Base-by-base conservation (phyloP, 2,329 filamentous ascomycete species). In the Fusarium albosuccineum region DNA sequence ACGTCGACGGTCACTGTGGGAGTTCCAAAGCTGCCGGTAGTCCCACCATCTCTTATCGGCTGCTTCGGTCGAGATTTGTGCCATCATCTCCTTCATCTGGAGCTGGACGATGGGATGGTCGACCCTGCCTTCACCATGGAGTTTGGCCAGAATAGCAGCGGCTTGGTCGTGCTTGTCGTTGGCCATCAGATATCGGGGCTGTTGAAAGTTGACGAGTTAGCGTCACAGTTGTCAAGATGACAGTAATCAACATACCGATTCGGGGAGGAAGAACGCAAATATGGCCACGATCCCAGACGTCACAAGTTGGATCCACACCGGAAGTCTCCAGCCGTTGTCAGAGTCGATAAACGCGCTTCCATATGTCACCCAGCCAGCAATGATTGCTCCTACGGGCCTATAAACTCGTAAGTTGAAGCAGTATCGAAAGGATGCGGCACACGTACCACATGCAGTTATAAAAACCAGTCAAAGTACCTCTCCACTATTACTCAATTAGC, bases 31-130 rank as follows among this genome's bases (percentile, higher is more conserved):
- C 39, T 83, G 82, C 52, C 81, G 78, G 71, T 86, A 87, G 73
- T 87, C 84, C 80, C 82, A 87, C 79, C 83, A 84, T 49, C 81
- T 78, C 73, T 86, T 84, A 63, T 85, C 83, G 1, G 81, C 80
- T 11, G 80, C 80, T 22, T 84, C 80, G 60, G 65, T 63, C n/a
- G 78, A 75, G 27, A 82, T 81, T 42, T 75, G 72, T 1, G 73
- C 62, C 50, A 78, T 72, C 67, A 82, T 81, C 58, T 83, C 80
- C 30, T 72, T 73, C 54, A 80, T 73, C 66, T 82, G 78, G 5
- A 82, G 76, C 53, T 75, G 73, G 6, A 82, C 81, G 13, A 82
- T 73, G 1, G 79, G 75, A 7, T 75, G 74, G 9, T 78, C 62
- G 3, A 66, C 60, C 13, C 75, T 70, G 6, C 74, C 75, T 26